Percentiles rank a stretch among this genome's conserved stretches.
These are phyloP conservation scores for Spathaspora boniae DNA, from an alignment of 805 yeast genomes.

Conservation along the genomic window DNA sequence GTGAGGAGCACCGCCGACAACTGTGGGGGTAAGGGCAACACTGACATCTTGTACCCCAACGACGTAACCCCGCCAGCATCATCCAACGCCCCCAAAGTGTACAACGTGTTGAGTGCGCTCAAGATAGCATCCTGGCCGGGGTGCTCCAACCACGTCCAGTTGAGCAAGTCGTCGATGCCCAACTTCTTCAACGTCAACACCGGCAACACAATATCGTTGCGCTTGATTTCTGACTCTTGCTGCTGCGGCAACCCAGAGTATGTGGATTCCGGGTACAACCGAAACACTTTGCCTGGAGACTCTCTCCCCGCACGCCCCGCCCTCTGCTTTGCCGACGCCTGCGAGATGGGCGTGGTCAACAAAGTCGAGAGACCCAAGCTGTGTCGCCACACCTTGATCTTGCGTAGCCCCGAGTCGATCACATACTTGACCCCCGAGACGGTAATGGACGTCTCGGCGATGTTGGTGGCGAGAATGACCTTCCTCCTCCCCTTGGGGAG, in stretches of 20 bases:
- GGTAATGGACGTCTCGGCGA: conserved; percentile 97
- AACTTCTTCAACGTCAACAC: conserved; percentile 77
- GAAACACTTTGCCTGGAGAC: conserved; percentile 77
- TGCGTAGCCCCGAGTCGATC: conserved; percentile 87
- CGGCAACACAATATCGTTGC: conserved; percentile 84
- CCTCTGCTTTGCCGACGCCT: conserved; percentile 92
- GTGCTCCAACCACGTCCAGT: conserved; percentile 90
- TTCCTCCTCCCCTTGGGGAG: conserved; percentile 69
- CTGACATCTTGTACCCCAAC: conserved; percentile 82
- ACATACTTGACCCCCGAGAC: conserved; percentile 93
- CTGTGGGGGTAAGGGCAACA: conserved; percentile 90
- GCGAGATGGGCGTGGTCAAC: conserved; percentile 87
- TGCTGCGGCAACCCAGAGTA: conserved; percentile 62
- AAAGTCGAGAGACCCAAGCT: conserved; percentile 89
- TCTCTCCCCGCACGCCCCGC: conserved; percentile 99
- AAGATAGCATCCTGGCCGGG: conserved; percentile 79
- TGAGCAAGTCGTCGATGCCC: conserved; percentile 76
- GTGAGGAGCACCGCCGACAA: conserved; percentile 78
- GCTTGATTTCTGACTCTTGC: conserved; percentile 89
- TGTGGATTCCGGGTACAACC: conserved; percentile 76
- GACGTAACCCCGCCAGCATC: conserved; percentile 72
- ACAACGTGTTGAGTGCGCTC: conserved; percentile 74
- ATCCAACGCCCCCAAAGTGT: conserved; percentile 74
- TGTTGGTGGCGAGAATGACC: conserved; percentile 87
- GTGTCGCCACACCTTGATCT: conserved; percentile 93